Evolutionary conservation across 192 early-diverging fungal genomes (phyloP), one percentile per base, ranked within the genome.

Genomic region (Backusella psychrophila): DNA sequence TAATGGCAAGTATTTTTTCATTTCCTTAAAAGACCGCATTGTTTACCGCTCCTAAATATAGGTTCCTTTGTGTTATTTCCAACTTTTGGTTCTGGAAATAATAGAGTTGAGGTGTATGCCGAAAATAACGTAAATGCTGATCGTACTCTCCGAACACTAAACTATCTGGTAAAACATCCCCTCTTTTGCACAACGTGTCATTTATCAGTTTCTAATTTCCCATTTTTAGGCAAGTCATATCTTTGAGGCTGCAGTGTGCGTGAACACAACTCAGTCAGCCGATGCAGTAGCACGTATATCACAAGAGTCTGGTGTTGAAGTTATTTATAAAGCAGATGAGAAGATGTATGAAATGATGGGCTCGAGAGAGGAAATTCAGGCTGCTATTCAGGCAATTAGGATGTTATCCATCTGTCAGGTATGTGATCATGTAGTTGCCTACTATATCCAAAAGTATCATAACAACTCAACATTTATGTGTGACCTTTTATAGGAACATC

Each of bases 51-150:
- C 31, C 23, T 74, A 29, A 34, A 31, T 76, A 39, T 39, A 76
- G 75, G 75, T 34, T 76, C 88, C 14, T 86, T 88, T 69, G 79
- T 94, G 52, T 74, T 81, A 65, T 84, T 91, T 44, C 92, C 93
- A 14, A 73, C 85, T 2, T 77, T 93, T 21, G 92, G 91, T 7
- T 81, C 80, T 66, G 78, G 76, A 31, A 69, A 73, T 65, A 84
- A 83, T 46, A 74, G 76, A 33, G 76, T 93, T 19, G 66, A 78
- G 66, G 86, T 93, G 8, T 82, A 85, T 76, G 93, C 90, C 4
- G 89, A 89, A 76, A 87, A 91, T 65, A 75, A 81, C 21, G 85
- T 92, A 2, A 91, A 90, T 71, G 87, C 93, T 26, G 92, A 93
- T 72, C 81, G 93, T n/a, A 88, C 91, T 1, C 84, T 91, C 66